phyloP scores from a whole-genome alignment of 768 basidiomycete species.

The Phylloporus rhodoxanthus region DNA sequence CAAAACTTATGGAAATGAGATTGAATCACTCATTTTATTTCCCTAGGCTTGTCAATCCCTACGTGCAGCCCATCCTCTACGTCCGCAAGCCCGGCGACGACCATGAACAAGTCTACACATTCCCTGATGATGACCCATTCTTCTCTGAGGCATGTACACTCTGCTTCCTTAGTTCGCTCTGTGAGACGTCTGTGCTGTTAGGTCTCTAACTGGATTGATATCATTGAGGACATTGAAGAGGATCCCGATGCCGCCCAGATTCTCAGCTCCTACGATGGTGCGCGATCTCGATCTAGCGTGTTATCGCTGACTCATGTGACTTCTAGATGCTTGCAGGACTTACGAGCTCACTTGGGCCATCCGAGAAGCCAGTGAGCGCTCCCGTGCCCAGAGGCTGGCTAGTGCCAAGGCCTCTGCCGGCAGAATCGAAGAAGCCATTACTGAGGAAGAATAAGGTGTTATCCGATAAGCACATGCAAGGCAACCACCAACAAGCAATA shows the following conservation, averaged over 20 bases:
- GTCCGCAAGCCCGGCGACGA: conserved; percentile 82
- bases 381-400: conserved; percentile 44
- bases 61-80: conserved; percentile 84
- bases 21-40: conserved; percentile 5
- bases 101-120: conserved; percentile 60
- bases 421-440: conserved; percentile 21
- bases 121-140: conserved; percentile 85
- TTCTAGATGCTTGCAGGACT: conserved; percentile 73
- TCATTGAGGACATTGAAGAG: conserved; percentile 85
- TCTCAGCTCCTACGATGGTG: conserved; percentile 80
- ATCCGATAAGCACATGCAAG: background rate
- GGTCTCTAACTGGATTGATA: conserved; percentile 82
- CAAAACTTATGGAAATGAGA: conserved; percentile 4
- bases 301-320: background rate
- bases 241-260: conserved; percentile 76
- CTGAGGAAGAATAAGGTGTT: conserved; percentile 23
- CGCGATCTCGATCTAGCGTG: background rate
- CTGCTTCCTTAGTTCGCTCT: background rate
- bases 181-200: conserved; percentile 10
- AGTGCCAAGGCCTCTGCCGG: conserved; percentile 29
- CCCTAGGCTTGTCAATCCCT: conserved; percentile 84
- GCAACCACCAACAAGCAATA: background rate
- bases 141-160: conserved; percentile 66
- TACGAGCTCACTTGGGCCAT: conserved; percentile 96
- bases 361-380: conserved; percentile 68